Base-by-base conservation (phyloP, 1,139 yeast species). In the Lodderomyces jiufengensis region DNA sequence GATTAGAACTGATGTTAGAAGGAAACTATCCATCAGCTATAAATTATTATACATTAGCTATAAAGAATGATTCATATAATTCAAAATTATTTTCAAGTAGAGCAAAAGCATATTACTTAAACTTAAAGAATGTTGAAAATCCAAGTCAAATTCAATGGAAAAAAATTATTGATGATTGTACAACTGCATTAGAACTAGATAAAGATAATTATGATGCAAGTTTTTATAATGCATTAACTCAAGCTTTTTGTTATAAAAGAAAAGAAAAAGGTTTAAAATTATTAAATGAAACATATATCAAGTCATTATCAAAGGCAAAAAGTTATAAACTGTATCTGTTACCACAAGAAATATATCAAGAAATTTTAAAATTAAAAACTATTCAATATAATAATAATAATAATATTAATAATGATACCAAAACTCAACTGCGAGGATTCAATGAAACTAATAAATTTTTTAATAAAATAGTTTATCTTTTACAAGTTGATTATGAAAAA, bases 201-300 rank as follows among this genome's bases (percentile, higher is more conserved):
- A 33, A 38, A 23, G 34, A 33, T 26, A 47, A 48, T 35, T 39
- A 49, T 28, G 55, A 51, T 37, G 51, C 48, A 27, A 47, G 55
- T 54, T 50, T 57, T 50, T 44, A 59, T 49, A 34, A 47, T 44
- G 46, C 59, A 40, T 46, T 63, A 41, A 38, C 49, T 41, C 33
- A 61, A 49, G 27, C 54, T 46, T 42, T 65, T 55, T 18, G 52
- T 42, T 37, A 47, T 46, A 16, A 52, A 40, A 36, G 56, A 9
- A 48, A 54, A 3, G 51, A 51, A 7, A 50, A 48, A 28, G 68
- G 67, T 1, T 51, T 61, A 37, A 40, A 47, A 5, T 49, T 57
- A 30, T 38, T 64, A 20, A 42, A 44, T 9, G 50, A 42, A 12
- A 70, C 67, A 1, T 66, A 66, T 41, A 48, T 51, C 41, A 55